phyloP scores from a whole-genome alignment of 2,329 filamentous ascomycete genomes.

The Ramularia endophylla region DNA sequence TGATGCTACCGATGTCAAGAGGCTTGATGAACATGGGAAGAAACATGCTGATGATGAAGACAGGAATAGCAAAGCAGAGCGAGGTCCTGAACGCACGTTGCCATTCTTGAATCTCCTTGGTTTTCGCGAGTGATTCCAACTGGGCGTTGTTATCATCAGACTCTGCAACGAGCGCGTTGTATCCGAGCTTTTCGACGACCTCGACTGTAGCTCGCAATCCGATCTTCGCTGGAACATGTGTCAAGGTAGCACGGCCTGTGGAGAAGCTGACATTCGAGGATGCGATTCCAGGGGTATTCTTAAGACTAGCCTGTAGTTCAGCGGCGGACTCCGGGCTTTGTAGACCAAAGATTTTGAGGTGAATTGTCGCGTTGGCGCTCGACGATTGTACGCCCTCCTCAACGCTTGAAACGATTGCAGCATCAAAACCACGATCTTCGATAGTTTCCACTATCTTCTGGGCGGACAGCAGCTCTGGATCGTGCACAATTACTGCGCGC shows the following conservation, averaged over 20 bases:
- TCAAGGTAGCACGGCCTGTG: constrained; percentile 68
- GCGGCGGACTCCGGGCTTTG: constrained; percentile 66
- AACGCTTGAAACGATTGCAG: constrained; percentile 67
- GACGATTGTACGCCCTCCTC: constrained; percentile 55
- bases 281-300: constrained; percentile 61
- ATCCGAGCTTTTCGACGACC: constrained; percentile 71
- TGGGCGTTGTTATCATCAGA: constrained; percentile 96
- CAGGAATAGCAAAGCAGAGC: constrained; percentile 75
- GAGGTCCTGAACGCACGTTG: constrained; percentile 72
- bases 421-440: constrained; percentile 86
- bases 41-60: constrained; percentile 89
- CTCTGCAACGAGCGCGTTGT: constrained; percentile 84
- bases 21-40: constrained; percentile 76
- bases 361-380: constrained; percentile 53
- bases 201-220: constrained; percentile 81
- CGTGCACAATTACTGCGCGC: constrained; percentile 80
- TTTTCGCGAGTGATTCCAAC: constrained; percentile 91
- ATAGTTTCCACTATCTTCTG: constrained; percentile 76
- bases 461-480: constrained; percentile 62
- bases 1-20: constrained; percentile 68
- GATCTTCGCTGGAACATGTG: constrained; percentile 63
- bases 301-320: constrained; percentile 63
- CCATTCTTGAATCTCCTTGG: constrained; percentile 94
- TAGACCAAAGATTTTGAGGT: constrained; percentile 80
- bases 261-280: constrained; percentile 67